Percentiles rank a stretch among this genome's conserved stretches.
phyloP scores from a whole-genome alignment of 305 asterid genomes.

The Nicotiana rustica region DNA sequence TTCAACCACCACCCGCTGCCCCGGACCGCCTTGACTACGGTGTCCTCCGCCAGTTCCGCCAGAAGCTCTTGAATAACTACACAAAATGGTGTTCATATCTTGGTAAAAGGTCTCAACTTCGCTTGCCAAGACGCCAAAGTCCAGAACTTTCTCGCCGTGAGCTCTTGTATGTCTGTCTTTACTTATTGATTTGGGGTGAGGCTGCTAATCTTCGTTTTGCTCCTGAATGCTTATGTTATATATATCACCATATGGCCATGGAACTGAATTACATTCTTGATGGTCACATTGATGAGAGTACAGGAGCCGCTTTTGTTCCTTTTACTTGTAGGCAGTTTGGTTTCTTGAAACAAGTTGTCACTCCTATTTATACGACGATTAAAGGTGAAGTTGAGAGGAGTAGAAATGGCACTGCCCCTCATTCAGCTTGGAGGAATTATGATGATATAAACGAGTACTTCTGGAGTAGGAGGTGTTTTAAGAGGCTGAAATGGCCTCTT shows the following conservation, averaged over 20 bases:
- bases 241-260: slow-evolving; percentile 86
- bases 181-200: slow-evolving; percentile 90
- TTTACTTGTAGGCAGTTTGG: slow-evolving; percentile 70
- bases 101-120: slow-evolving; percentile 73
- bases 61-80: slow-evolving; percentile 78
- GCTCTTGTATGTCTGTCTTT: slow-evolving; percentile 80
- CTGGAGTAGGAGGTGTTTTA: slow-evolving; percentile 87
- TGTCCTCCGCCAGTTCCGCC: slow-evolving; percentile 74
- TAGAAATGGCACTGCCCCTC: slow-evolving; percentile 92
- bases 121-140: slow-evolving; percentile 65
- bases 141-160: slow-evolving; percentile 76
- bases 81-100: slow-evolving; percentile 86
- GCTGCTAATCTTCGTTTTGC: slow-evolving; percentile 80
- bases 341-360: slow-evolving; percentile 64
- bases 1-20: slow-evolving; percentile 64
- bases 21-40: slow-evolving; percentile 70
- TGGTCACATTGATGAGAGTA: slow-evolving; percentile 67
- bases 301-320: slow-evolving; percentile 74
- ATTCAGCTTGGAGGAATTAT: slow-evolving; percentile 97
- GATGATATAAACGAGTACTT: slow-evolving; percentile 95
- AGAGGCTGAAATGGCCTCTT: slow-evolving; percentile 86
- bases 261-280: slow-evolving; percentile 87
- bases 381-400: slow-evolving; percentile 85
- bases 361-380: slow-evolving; percentile 69
- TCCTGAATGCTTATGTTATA: slow-evolving; percentile 93